phyloP scores from a whole-genome alignment of 148 eudicot species.

The Cornus suecica region DNA sequence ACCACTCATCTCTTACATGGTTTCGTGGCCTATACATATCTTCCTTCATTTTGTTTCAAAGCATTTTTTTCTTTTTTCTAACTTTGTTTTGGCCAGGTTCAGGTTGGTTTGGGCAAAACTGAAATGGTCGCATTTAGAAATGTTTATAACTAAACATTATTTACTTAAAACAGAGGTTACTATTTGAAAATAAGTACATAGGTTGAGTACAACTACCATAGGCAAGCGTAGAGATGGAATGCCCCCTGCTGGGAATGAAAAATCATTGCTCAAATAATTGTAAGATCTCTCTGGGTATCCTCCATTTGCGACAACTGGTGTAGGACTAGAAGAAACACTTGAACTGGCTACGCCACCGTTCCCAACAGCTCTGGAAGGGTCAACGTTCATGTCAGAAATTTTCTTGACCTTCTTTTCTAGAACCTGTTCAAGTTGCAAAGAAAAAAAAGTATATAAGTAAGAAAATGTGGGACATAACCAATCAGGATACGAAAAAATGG shows the following conservation, averaged over 20 bases:
- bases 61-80: too few relatives aligned
- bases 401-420: slow-evolving; percentile 87
- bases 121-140: background rate
- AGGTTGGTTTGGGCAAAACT: background rate
- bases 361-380: slow-evolving; percentile 54
- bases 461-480: slow-evolving; percentile 2
- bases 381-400: slow-evolving; percentile 54
- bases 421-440: slow-evolving; percentile 44
- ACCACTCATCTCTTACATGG: too few relatives aligned
- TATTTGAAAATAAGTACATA: slow-evolving; percentile 10
- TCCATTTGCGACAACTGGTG: slow-evolving; percentile 50
- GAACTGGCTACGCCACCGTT: slow-evolving; percentile 49
- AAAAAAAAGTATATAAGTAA: slow-evolving; percentile 8
- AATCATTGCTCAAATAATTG: slow-evolving; percentile 40
- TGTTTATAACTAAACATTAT: background rate
- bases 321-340: slow-evolving; percentile 41
- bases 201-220: slow-evolving; percentile 55
- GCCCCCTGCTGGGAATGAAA: slow-evolving; percentile 60
- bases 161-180: background rate
- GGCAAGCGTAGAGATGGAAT: slow-evolving; percentile 63
- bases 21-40: too few relatives aligned
- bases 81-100: background rate
- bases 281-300: slow-evolving; percentile 33
- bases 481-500: slow-evolving; percentile 2
- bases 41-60: background rate